Base-by-base conservation (phyloP, 352 stramenopile genomes). In the Globisporangium apiculatum region DNA sequence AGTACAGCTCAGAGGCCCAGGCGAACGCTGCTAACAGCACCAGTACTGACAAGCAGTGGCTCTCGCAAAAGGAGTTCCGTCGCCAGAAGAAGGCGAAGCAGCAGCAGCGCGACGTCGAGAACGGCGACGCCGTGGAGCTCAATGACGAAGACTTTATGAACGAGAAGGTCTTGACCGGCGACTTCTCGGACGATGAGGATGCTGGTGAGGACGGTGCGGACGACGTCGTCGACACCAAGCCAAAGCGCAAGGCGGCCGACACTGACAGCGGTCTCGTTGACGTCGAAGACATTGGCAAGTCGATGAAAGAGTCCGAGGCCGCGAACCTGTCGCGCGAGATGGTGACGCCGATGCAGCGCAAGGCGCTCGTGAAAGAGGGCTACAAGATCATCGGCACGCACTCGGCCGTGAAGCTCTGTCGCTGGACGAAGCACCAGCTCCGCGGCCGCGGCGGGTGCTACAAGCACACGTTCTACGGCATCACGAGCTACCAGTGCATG, bases 391-490 rank as follows among this genome's bases (percentile, higher is more conserved):
- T 99, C 65, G 97, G 97, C 15, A 98, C 91, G 4, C 97, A 99
- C 69, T 98, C 87, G 54, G 97, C 96, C 15, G 97, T 99, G 38
- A 99, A 99, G 75, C 73, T 99, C 5, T 99, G 97, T 58, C 90
- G 97, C 11, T 99, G 97, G 97, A 99, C 96, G 11, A 99, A 99
- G 72, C 93, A 99, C 69, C 96, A 99, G 62, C 74, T 99, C 14
- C 86, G 96, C 45, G 96, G 97, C 18, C 83, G 96, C 48, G 96
- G 96, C 46, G 96, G 96, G 15, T 99, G 96, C 73, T 99, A 99
- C 83, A 99, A 99, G 72, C 97, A 99, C 68, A 98, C 94, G 15
- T 99, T 98, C 71, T 99, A 99, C 68, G 96, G 96, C n/a, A 99
- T 99, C 63, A 99, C 94, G 40, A 97, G 82, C 53, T 99, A 99